Evolutionary conservation across 2,329 filamentous ascomycete species (phyloP), one percentile per base, ranked within the genome.

Genomic region (Colletotrichum sp.): DNA sequence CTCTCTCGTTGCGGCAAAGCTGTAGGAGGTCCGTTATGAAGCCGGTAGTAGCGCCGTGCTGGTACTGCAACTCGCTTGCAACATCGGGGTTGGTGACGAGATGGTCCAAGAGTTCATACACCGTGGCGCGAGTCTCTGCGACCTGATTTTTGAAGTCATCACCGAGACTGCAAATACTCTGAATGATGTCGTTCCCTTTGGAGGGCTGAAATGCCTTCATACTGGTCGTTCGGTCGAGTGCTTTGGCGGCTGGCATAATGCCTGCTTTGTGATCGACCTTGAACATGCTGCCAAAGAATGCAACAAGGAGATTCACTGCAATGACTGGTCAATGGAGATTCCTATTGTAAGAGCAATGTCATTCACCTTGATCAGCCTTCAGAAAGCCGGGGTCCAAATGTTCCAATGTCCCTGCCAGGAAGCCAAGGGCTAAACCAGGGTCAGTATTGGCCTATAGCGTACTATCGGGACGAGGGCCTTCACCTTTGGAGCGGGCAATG

Each of bases 231-330:
- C 86, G 85, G 2, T 85, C 84, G n/a, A 92, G 81, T 2, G 90
- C 90, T 60, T 86, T 88, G 5, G 89, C 85, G 4, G 90, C 90
- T 1, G 90, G 86, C 59, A 89, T 83, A 71, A 92, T 88, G 55
- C 90, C 90, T n/a, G 89, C 90, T 79, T 90, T 90, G 82, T 91
- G 90, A 77, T 92, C 90, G 69, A 90, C 87, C 4, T 88, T 88
- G 77, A 91, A 92, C 85, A 92, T 90, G 74, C 89, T 88, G 16
- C 88, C 87, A 72, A 92, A 92, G 83, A 91, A 92, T 44, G 84
- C 84, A 30, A 91, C 84, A 11, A 90, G 80, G 1, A 90, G 81
- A 66, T 87, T 87, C 36, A 90, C 84, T 86, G 65, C 11, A 22
- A 32, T 3, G 28, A 36, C 5, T n/a, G 59, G 13, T 66, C 11